Percentiles rank a stretch among this genome's conserved stretches.
phyloP scores from a whole-genome alignment of 1,284 basidiomycete genomes.

The Amylostereum areolatum region DNA sequence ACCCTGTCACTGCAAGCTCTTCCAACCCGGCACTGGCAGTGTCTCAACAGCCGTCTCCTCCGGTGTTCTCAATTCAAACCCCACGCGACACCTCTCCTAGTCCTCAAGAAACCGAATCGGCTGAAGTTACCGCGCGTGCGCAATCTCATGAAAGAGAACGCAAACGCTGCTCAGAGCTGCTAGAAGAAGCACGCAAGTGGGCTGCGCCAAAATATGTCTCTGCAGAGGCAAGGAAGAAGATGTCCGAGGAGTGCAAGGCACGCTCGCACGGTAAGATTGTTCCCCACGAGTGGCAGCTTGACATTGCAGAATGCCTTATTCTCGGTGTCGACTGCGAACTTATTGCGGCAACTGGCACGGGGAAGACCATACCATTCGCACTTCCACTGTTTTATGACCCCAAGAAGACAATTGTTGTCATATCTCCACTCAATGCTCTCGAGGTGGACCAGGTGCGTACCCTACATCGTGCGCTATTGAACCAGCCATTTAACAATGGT shows the following conservation, averaged over 20 bases:
- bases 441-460: constrained; percentile 22
- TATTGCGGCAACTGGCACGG: constrained; percentile 27
- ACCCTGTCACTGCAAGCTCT: too few species aligned
- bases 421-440: constrained; percentile 28
- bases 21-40: too few species aligned
- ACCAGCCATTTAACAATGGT: background rate
- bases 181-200: background rate
- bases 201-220: constrained; percentile 1
- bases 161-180: too few species aligned
- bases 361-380: constrained; percentile 31
- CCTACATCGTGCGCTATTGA: background rate
- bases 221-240: background rate
- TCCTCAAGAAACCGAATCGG: too few species aligned
- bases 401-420: constrained; percentile 20
- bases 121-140: too few species aligned
- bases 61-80: too few species aligned
- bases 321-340: constrained; percentile 27
- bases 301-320: constrained; percentile 25
- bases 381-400: constrained; percentile 21
- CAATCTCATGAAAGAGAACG: too few species aligned
- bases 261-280: background rate
- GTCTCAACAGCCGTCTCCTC: too few species aligned
- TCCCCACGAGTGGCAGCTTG: constrained; percentile 27
- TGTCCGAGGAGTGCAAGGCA: constrained; percentile 1
- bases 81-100: too few species aligned